phyloP scores from a whole-genome alignment of 1,139 yeast genomes.

The Hemisphaericaspora lyxosophila region DNA sequence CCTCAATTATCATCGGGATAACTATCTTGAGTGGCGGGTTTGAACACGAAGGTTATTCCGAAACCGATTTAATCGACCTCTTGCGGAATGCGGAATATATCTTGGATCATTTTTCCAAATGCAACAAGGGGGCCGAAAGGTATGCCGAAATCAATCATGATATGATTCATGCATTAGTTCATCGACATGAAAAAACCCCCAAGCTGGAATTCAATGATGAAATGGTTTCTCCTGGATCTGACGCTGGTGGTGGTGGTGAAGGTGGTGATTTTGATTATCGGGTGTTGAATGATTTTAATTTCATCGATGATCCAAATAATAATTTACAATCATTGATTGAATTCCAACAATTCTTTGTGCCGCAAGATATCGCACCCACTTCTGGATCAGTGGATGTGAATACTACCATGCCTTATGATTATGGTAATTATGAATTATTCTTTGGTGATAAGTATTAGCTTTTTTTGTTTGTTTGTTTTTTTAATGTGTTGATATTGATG shows the following conservation, averaged over 20 bases:
- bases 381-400: slow-evolving; percentile 1
- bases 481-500: background rate
- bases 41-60: slow-evolving; percentile 17
- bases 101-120: slow-evolving; percentile 16
- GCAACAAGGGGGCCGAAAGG: slow-evolving; percentile 18
- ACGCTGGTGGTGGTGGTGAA: slow-evolving; percentile 5
- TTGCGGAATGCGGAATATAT: slow-evolving; percentile 16
- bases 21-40: slow-evolving; percentile 16
- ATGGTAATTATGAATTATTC: slow-evolving; percentile 17
- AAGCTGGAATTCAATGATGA: slow-evolving; percentile 4
- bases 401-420: slow-evolving; percentile 15
- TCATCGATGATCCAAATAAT: slow-evolving; percentile 16
- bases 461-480: background rate
- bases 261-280: slow-evolving; percentile 10
- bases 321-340: slow-evolving; percentile 18
- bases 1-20: slow-evolving; percentile 19
- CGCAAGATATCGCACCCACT: slow-evolving; percentile 18
- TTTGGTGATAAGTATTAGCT: slow-evolving; percentile 18
- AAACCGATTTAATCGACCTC: slow-evolving; percentile 15
- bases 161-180: slow-evolving; percentile 16
- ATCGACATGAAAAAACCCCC: slow-evolving; percentile 8
- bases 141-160: slow-evolving; percentile 17
- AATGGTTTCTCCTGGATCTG: slow-evolving; percentile 1
- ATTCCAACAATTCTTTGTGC: slow-evolving; percentile 24
- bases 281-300: slow-evolving; percentile 16